Evolutionary conservation across 768 basidiomycete genomes (phyloP).

Genomic region (Podaxis sp.): DNA sequence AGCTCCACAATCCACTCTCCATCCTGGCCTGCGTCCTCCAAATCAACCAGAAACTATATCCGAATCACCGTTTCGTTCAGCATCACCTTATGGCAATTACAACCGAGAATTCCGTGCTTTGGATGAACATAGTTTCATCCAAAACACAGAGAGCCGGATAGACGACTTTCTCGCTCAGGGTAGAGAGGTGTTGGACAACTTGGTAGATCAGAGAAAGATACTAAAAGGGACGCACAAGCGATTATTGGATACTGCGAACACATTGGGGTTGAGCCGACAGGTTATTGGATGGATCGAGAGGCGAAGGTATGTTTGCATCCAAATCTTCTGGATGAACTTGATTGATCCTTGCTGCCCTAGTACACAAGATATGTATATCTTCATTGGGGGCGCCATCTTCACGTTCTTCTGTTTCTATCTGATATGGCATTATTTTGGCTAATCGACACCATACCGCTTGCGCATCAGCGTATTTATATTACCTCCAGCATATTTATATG

Average conservation of each 20-base stretch:
- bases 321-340: neutral
- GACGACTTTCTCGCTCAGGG: constrained; percentile 95
- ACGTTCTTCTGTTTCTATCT: constrained; percentile 93
- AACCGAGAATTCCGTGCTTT: constrained; percentile 78
- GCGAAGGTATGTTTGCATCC: constrained; percentile 63
- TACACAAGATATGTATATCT: constrained; percentile 95
- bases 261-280: constrained; percentile 87
- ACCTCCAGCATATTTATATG: neutral
- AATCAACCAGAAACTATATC: constrained; percentile 54
- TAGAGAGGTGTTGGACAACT: constrained; percentile 84
- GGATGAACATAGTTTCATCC: constrained; percentile 86
- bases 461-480: neutral
- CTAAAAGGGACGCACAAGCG: constrained; percentile 92
- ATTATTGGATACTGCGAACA: constrained; percentile 89
- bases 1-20: constrained; percentile 48
- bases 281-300: constrained; percentile 98
- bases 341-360: constrained; percentile 38
- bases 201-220: constrained; percentile 90
- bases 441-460: constrained; percentile 14
- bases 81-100: constrained; percentile 52
- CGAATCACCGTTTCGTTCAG: constrained; percentile 82
- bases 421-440: constrained; percentile 90
- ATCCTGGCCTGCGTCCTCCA: constrained; percentile 45
- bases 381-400: constrained; percentile 78
- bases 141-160: constrained; percentile 75